Evolutionary conservation across 345 rosid species (phyloP).

Genomic region (Eucalyptus camaldulensis): DNA sequence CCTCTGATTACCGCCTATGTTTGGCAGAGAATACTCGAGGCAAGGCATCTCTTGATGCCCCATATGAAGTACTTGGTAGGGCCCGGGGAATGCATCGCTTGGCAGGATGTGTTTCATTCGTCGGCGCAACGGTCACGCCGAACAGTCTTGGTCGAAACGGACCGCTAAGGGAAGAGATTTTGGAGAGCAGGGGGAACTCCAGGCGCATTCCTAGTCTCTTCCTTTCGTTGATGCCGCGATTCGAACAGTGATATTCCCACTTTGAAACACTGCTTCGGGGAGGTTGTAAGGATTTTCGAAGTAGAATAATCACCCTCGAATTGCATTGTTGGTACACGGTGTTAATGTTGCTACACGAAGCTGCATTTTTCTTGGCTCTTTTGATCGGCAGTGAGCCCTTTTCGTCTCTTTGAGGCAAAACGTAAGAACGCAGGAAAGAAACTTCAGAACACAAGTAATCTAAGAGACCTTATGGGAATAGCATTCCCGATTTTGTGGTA

Average conservation of each 20-base stretch:
- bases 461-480: background rate
- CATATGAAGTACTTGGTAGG: background rate
- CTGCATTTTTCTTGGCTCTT: background rate
- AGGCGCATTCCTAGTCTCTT: background rate
- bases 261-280: background rate
- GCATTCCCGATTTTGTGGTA: background rate
- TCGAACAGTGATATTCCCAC: background rate
- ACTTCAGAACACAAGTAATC: background rate
- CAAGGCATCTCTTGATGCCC: background rate
- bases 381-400: background rate
- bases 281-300: background rate
- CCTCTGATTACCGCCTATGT: background rate
- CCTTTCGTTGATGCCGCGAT: background rate
- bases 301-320: background rate
- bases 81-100: background rate
- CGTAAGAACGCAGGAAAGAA: background rate
- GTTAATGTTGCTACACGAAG: background rate
- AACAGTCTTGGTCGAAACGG: background rate
- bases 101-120: background rate
- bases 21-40: background rate
- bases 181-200: background rate
- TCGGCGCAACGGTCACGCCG: background rate
- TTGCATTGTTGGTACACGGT: background rate
- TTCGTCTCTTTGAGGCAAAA: background rate
- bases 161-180: background rate